A percentile compares a stretch with the other conserved stretches of the same genome.
These are phyloP conservation scores for Diaporthe vaccinii DNA, from an alignment of 2,329 filamentous ascomycete genomes.

Conservation along the genomic window DNA sequence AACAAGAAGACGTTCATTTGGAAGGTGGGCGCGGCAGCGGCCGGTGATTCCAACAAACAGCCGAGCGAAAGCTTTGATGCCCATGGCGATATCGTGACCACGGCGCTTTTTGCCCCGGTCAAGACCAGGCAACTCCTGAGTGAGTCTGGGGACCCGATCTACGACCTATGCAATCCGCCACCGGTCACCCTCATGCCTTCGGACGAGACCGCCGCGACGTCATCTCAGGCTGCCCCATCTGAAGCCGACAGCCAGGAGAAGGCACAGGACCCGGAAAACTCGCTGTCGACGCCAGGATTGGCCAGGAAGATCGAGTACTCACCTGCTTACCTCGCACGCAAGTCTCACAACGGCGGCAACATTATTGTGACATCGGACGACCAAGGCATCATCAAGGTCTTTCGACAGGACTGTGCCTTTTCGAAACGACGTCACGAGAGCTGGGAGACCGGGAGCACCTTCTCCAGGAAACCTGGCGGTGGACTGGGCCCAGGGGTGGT, in stretches of 20 bases:
- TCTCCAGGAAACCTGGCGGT: conserved; percentile 76
- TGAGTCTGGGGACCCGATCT: conserved; percentile 90
- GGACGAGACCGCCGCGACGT: conserved; percentile 66
- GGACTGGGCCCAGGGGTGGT: conserved; percentile 69
- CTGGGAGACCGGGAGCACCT: conserved; percentile 83
- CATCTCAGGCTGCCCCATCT: conserved; percentile 49
- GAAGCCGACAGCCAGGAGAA: conserved; percentile 34
- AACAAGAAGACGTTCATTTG: conserved; percentile 93
- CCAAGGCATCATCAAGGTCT: conserved; percentile 90
- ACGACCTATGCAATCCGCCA: conserved; percentile 95
- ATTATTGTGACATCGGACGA: conserved; percentile 95
- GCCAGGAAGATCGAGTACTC: conserved; percentile 72
- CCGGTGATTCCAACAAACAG: conserved; percentile 73
- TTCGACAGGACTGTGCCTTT: conserved; percentile 93
- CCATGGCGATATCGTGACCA: conserved; percentile 88
- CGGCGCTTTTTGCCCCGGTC: conserved; percentile 86
- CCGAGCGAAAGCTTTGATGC: conserved; percentile 93
- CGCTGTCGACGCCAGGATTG: conserved; percentile 43
- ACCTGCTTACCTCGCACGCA: conserved; percentile 82
- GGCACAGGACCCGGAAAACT: conserved; percentile 32
- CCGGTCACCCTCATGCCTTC: conserved; percentile 85
- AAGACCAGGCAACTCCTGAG: conserved; percentile 83
- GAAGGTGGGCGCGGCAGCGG: conserved; percentile 64
- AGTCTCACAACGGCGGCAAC: conserved; percentile 83
- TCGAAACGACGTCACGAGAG: conserved; percentile 81